Percentiles rank a stretch among this genome's conserved stretches.
Conservation (phyloP, 148 eudicot genomes). For the Fagopyrum esculentum region DNA sequence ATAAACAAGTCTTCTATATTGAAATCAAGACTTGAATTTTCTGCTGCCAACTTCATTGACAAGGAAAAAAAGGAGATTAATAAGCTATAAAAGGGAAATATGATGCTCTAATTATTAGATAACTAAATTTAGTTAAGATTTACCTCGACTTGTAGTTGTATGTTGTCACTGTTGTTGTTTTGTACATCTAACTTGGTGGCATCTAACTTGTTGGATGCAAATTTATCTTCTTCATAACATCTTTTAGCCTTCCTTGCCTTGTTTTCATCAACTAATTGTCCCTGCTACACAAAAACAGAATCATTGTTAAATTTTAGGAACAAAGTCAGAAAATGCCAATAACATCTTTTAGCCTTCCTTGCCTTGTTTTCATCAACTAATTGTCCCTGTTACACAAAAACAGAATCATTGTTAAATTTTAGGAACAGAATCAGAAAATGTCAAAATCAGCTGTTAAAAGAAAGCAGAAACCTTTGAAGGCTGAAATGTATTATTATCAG, state of each 20-base stretch:
- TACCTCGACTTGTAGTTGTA: constrained; percentile 99
- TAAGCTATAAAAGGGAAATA: too few relatives aligned
- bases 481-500: constrained; percentile 31
- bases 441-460: too few relatives aligned
- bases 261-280: constrained; percentile 29
- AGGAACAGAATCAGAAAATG: too few relatives aligned
- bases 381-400: constrained; percentile 18
- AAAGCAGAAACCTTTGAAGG: constrained; percentile 37
- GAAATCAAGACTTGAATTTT: constrained; percentile 68
- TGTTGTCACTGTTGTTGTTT: constrained; percentile 1
- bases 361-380: constrained; percentile 34
- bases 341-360: constrained; percentile 41
- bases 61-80: constrained; percentile 30
- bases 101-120: neutral
- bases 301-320: neutral
- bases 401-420: too few relatives aligned
- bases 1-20: constrained; percentile 54
- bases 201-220: constrained; percentile 24
- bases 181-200: constrained; percentile 10
- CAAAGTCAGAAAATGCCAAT: constrained; percentile 3
- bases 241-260: constrained; percentile 49
- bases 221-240: constrained; percentile 32
- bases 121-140: neutral
- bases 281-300: constrained; percentile 20
- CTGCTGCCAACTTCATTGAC: constrained; percentile 89